phyloP scores from a whole-genome alignment of 2,329 filamentous ascomycete species.

The Thermothelomyces thermophilus region DNA sequence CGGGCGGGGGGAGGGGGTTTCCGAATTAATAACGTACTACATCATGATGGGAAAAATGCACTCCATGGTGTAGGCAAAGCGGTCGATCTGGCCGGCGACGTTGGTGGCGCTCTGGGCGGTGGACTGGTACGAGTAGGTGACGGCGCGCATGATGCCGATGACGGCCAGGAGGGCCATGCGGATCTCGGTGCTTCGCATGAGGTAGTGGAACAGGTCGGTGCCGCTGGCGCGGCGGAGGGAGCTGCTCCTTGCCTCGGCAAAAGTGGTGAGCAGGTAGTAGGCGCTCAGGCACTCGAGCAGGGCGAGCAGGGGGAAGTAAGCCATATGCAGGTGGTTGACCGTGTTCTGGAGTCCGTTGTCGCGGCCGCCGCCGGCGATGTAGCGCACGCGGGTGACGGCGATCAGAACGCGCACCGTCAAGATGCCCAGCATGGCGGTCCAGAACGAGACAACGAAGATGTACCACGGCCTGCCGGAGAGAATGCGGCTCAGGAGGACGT shows the following conservation, averaged over 20 bases:
- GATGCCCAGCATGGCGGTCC: slow-evolving; percentile 49
- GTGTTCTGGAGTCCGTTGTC: slow-evolving; percentile 28
- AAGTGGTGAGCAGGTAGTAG: slow-evolving; percentile 35
- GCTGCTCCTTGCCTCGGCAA: slow-evolving; percentile 29
- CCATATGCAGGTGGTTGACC: slow-evolving; percentile 36
- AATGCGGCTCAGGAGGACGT: slow-evolving; percentile 46
- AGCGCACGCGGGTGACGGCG: slow-evolving; percentile 26
- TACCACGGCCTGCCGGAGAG: slow-evolving; percentile 37
- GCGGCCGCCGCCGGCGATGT: slow-evolving; percentile 26
- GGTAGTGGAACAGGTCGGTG: slow-evolving; percentile 32
- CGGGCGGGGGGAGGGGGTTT: background rate
- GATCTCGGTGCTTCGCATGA: slow-evolving; percentile 37
- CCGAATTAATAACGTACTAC: slow-evolving; percentile 28
- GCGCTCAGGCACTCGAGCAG: slow-evolving; percentile 36
- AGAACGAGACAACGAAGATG: slow-evolving; percentile 48
- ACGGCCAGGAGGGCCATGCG: slow-evolving; percentile 34
- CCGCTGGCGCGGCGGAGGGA: slow-evolving; percentile 29
- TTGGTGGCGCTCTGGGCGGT: slow-evolving; percentile 33
- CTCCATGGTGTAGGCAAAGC: slow-evolving; percentile 37
- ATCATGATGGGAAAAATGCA: slow-evolving; percentile 38
- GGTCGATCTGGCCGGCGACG: slow-evolving; percentile 34
- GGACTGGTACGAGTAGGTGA: slow-evolving; percentile 37
- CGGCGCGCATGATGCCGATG: slow-evolving; percentile 34
- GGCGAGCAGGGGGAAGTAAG: slow-evolving; percentile 37
- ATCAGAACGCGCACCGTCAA: slow-evolving; percentile 40